Conservation (phyloP, 371 early-diverging fungal species). For the Mortierella sp. region DNA sequence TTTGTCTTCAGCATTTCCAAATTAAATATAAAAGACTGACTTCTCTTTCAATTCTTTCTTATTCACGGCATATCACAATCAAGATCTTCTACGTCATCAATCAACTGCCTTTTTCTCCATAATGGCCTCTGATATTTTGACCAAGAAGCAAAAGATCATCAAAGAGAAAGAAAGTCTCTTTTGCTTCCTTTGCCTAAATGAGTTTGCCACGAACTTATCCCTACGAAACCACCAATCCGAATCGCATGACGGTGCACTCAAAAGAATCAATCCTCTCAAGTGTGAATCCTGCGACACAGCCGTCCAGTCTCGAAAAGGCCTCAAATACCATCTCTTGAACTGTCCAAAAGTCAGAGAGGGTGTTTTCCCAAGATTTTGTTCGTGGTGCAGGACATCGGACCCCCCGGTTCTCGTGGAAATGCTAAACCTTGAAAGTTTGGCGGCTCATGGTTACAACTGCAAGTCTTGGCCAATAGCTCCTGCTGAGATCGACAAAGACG, state of each 20-base stretch:
- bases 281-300: background rate
- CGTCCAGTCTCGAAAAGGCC: background rate
- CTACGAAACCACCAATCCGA: constrained; percentile 1
- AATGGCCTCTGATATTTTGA: too few relatives aligned
- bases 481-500: background rate
- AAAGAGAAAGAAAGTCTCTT: too few relatives aligned
- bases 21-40: too few relatives aligned
- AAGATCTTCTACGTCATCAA: too few relatives aligned
- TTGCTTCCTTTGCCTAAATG: background rate
- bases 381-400: background rate
- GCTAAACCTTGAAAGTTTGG: background rate
- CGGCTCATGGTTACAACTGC: background rate
- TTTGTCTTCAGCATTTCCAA: too few relatives aligned
- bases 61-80: too few relatives aligned
- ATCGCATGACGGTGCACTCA: background rate
- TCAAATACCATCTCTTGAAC: background rate
- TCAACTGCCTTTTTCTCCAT: too few relatives aligned
- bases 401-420: background rate
- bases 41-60: too few relatives aligned
- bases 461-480: background rate
- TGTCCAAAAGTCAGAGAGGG: background rate
- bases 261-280: background rate
- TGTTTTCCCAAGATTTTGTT: background rate
- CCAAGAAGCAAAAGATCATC: too few relatives aligned
- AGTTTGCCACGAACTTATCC: background rate